Conservation (phyloP, 2,329 filamentous ascomycete species). For the Aspergillus sp. region DNA sequence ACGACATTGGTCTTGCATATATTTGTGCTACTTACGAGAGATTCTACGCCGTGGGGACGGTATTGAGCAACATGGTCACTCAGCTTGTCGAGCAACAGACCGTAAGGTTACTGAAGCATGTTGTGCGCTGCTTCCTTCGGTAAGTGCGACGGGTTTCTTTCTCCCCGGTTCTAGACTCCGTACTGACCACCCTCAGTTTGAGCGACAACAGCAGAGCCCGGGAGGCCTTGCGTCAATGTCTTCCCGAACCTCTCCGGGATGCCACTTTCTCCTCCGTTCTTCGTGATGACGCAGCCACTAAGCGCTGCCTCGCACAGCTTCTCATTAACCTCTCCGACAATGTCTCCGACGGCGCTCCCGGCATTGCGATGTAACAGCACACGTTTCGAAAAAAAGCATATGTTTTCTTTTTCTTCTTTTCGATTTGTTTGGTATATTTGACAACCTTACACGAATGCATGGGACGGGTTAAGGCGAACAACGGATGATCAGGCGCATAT, state of each 20-base stretch:
- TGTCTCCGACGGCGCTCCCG: slow-evolving; percentile 49
- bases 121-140: slow-evolving; percentile 94
- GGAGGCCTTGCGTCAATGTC: slow-evolving; percentile 88
- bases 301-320: slow-evolving; percentile 93
- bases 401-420: slow-evolving; percentile 9
- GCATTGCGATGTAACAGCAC: slow-evolving; percentile 32
- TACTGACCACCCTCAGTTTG: slow-evolving; percentile 47
- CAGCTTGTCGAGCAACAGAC: slow-evolving; percentile 97
- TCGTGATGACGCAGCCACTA: slow-evolving; percentile 92
- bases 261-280: slow-evolving; percentile 95
- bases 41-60: slow-evolving; percentile 95
- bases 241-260: slow-evolving; percentile 96
- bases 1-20: slow-evolving; percentile 94
- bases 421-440: slow-evolving; percentile 26
- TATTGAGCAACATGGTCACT: slow-evolving; percentile 96
- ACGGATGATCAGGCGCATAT: slow-evolving; percentile 32
- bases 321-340: slow-evolving; percentile 94
- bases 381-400: slow-evolving; percentile 18
- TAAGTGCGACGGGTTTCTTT: slow-evolving; percentile 37
- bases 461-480: slow-evolving; percentile 33
- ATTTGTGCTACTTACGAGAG: slow-evolving; percentile 98
- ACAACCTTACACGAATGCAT: slow-evolving; percentile 33
- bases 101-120: slow-evolving; percentile 89
- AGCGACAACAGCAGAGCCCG: slow-evolving; percentile 94
- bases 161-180: background rate